Percentiles rank a stretch among this genome's conserved stretches.
phyloP scores from a whole-genome alignment of 495 filamentous ascomycete species.

The Aspergillus campestris region DNA sequence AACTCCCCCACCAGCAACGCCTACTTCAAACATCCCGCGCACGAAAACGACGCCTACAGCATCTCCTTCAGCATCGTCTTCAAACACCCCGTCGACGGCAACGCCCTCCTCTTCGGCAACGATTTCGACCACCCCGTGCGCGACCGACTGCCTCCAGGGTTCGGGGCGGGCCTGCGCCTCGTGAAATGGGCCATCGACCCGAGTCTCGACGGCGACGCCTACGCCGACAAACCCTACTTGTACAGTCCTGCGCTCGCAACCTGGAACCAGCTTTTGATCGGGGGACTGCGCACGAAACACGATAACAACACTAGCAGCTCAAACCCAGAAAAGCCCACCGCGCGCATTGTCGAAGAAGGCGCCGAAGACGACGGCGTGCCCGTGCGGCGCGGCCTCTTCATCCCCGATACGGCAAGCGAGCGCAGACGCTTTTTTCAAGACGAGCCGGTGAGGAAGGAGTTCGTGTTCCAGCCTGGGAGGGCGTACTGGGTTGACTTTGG shows the following conservation, averaged over 20 bases:
- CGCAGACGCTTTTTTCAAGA: conserved; percentile 58
- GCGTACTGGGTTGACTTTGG: conserved; percentile 77
- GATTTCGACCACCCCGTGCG: conserved; percentile 85
- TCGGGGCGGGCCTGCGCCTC: conserved; percentile 68
- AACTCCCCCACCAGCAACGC: conserved; percentile 48
- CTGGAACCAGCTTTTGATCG: conserved; percentile 64
- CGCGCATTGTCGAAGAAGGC: conserved; percentile 54
- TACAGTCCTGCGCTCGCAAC: conserved; percentile 69
- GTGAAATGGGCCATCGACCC: conserved; percentile 85
- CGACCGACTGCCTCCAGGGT: conserved; percentile 77
- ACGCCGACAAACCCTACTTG: conserved; percentile 76
- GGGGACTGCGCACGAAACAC: conserved; percentile 13
- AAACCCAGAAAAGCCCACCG: too few relatives aligned
- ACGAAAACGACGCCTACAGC: conserved; percentile 70
- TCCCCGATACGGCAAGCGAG: conserved; percentile 44
- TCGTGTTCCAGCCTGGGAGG: conserved; percentile 50
- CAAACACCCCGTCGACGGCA: conserved; percentile 54
- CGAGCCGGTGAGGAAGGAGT: conserved; percentile 36
- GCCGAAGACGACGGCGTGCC: conserved; percentile 51
- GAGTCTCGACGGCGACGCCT: conserved; percentile 75
- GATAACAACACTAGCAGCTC: too few relatives aligned
- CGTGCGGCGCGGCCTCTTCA: conserved; percentile 34
- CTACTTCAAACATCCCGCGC: conserved; percentile 66
- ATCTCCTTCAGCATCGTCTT: conserved; percentile 70
- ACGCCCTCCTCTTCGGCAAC: conserved; percentile 81